Base-by-base conservation (phyloP, 371 early-diverging fungal species). In the Zancudomyces culisetae region DNA sequence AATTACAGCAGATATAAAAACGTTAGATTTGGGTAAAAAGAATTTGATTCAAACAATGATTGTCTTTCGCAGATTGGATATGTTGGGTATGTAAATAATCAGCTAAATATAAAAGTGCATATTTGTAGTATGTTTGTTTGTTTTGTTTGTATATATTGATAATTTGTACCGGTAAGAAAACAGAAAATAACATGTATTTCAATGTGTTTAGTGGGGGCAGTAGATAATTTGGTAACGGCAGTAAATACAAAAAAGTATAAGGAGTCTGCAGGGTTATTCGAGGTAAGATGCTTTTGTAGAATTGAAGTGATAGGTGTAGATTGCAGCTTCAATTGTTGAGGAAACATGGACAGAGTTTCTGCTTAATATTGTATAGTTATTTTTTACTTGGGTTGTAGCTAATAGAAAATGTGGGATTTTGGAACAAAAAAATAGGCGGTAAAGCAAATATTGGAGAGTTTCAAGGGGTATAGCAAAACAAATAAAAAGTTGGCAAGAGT, bases 1-100 rank as follows among this genome's bases (percentile, higher is more conserved):
- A 49, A 93, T 96, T 43, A 94, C 97, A 10, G 77, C 81, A 55
- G 97, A 96, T 54, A 92, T 96, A 54, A 90, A 89, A 63, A 75
- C 83, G 2, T 69, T 96, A 20, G 97, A 96, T 64, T 81, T 77
- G 56, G 89, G 92, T 43, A 96, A 96, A 60, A 75, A 81, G 42
- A 90, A 94, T 56, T 67, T 96, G 54, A 81, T 85, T 0, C 62
- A 66, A 22, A 77, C 90, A 1, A 85, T 90, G 8, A 82, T 85
- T 0, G 77, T 83, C 1, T 68, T 92, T 23, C 81, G 81, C 55
- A 71, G 90, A 54, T 68, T 91, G 19, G 89, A 90, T 58, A 86
- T 93, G 86, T 70, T 93, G 75, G 90, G 81, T 3, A 1, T 71
- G 85, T 6, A 82, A 81, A 46, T 85, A 90, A 53, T 61, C 92